phyloP scores from a whole-genome alignment of 2,329 filamentous ascomycete species.

The Colletotrichum camelliae region DNA sequence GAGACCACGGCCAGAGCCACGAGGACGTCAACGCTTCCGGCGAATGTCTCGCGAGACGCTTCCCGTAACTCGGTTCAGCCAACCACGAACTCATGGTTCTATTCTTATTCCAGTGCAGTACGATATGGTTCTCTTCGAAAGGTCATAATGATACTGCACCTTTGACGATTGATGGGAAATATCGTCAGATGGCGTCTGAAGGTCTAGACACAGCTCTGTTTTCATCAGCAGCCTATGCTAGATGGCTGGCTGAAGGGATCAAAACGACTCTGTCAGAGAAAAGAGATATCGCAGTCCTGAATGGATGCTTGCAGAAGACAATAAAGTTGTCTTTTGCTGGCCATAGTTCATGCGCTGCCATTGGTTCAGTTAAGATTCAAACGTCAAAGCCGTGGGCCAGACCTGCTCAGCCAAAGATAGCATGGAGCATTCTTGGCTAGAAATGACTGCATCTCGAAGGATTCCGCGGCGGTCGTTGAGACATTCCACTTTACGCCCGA shows the following conservation, averaged over 20 bases:
- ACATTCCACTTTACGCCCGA: conserved; percentile 6
- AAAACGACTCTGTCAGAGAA: not conserved
- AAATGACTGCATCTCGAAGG: not conserved
- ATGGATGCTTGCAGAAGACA: not conserved
- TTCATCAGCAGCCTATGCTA: not conserved
- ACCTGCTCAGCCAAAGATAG: not conserved
- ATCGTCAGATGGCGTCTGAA: not conserved
- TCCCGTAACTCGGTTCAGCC: not conserved
- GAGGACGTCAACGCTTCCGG: not conserved
- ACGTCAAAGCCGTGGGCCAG: not conserved
- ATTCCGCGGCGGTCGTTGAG: not conserved
- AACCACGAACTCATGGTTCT: not conserved
- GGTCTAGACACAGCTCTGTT: not conserved
- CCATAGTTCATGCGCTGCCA: not conserved
- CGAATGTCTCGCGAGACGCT: not conserved
- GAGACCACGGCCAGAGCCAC: not conserved
- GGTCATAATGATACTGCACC: not conserved
- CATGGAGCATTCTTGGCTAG: not conserved
- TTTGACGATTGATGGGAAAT: not conserved
- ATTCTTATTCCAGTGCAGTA: not conserved
- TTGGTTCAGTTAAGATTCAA: not conserved
- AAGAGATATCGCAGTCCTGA: not conserved
- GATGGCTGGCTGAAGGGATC: not conserved
- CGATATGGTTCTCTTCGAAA: not conserved
- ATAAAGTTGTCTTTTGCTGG: not conserved